These are phyloP conservation scores for Ogataea ganodermae DNA, from an alignment of 805 yeast genomes.

Conservation along the genomic window DNA sequence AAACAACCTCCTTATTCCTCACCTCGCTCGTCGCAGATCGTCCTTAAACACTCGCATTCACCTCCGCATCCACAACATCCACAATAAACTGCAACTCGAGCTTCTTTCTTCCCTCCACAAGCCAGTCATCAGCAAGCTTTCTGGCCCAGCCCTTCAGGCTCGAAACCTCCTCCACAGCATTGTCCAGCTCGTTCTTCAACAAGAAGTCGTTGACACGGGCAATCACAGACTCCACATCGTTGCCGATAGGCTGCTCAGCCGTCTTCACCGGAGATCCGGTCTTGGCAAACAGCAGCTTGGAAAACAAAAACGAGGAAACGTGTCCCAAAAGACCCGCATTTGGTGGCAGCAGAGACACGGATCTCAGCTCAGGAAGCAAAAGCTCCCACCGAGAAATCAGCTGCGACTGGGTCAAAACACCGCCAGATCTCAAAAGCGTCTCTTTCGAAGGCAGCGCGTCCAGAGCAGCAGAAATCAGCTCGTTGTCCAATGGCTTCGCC, in stretches of 20 bases:
- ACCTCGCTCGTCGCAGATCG: background rate
- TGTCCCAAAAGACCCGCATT: slow-evolving; percentile 96
- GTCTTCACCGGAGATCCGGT: slow-evolving; percentile 62
- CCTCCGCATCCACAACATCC: slow-evolving; percentile 65
- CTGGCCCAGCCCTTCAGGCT: slow-evolving; percentile 91
- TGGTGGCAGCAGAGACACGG: slow-evolving; percentile 87
- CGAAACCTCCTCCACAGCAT: slow-evolving; percentile 91
- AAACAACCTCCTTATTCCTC: too few species aligned
- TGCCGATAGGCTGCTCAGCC: slow-evolving; percentile 47
- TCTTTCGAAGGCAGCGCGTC: slow-evolving; percentile 45
- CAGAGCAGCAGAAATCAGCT: slow-evolving; percentile 42
- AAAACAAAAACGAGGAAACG: slow-evolving; percentile 73
- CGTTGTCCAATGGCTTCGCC: slow-evolving; percentile 39
- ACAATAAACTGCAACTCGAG: slow-evolving; percentile 83
- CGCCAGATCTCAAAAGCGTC: slow-evolving; percentile 43
- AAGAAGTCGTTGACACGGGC: slow-evolving; percentile 81
- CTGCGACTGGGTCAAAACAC: slow-evolving; percentile 78
- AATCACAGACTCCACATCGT: slow-evolving; percentile 84
- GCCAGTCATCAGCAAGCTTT: slow-evolving; percentile 89
- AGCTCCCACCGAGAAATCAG: slow-evolving; percentile 77
- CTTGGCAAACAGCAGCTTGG: slow-evolving; percentile 74
- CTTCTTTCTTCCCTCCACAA: slow-evolving; percentile 83
- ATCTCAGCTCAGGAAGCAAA: slow-evolving; percentile 81
- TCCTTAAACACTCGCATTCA: slow-evolving; percentile 41
- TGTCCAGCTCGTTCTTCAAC: slow-evolving; percentile 72